Percentiles rank a stretch among this genome's conserved stretches.
phyloP scores from a whole-genome alignment of 1,284 basidiomycete genomes.

The Pulchroboletus neoregius region DNA sequence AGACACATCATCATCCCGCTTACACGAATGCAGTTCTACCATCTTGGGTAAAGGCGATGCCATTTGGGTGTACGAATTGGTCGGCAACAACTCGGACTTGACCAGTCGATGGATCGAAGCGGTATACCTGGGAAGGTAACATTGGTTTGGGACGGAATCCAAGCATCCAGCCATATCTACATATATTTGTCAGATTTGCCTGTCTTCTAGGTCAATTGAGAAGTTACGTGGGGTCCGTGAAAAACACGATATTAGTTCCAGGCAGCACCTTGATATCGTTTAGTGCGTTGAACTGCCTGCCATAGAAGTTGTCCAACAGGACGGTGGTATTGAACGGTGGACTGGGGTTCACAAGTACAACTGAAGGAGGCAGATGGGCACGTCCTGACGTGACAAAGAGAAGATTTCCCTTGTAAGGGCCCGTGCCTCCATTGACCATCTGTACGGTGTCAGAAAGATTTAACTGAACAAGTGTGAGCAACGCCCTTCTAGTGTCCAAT shows the following conservation, averaged over 20 bases:
- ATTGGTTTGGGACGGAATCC: slow-evolving; percentile 62
- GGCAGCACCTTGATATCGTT: slow-evolving; percentile 78
- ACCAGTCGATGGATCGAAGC: slow-evolving; percentile 61
- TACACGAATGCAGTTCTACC: slow-evolving; percentile 66
- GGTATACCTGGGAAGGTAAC: slow-evolving; percentile 71
- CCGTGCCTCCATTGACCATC: slow-evolving; percentile 76
- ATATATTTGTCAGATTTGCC: neutral
- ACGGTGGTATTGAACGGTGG: slow-evolving; percentile 62
- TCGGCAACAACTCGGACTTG: slow-evolving; percentile 70
- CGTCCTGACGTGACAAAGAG: slow-evolving; percentile 68
- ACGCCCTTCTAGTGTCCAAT: neutral
- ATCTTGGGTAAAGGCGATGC: slow-evolving; percentile 66
- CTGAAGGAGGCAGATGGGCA: slow-evolving; percentile 55
- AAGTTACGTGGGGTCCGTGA: slow-evolving; percentile 66
- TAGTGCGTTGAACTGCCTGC: slow-evolving; percentile 77
- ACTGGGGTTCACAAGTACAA: slow-evolving; percentile 62
- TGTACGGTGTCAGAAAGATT: slow-evolving; percentile 46
- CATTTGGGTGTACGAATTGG: slow-evolving; percentile 59
- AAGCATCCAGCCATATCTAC: slow-evolving; percentile 61
- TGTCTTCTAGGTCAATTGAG: too few species aligned
- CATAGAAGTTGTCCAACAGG: slow-evolving; percentile 69
- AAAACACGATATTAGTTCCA: slow-evolving; percentile 56
- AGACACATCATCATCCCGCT: slow-evolving; percentile 26
- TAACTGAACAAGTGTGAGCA: slow-evolving; percentile 34
- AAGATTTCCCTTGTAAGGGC: slow-evolving; percentile 49